Evolutionary conservation across 352 stramenopile species (phyloP).

Genomic region (Pythium sukuiense): DNA sequence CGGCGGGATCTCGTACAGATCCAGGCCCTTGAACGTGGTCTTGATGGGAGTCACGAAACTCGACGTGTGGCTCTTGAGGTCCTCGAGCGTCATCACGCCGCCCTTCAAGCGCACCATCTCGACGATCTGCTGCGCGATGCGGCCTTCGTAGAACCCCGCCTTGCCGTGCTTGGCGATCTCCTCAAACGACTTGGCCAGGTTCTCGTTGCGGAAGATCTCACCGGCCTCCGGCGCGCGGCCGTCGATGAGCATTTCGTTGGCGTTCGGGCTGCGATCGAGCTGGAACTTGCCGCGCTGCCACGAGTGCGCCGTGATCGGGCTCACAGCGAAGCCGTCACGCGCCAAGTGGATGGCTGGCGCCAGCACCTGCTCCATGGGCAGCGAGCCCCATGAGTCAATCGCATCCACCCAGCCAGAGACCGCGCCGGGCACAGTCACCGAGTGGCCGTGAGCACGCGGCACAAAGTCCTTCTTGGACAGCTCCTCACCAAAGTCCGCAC

Average conservation of each 20-base stretch:
- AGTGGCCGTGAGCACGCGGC: conserved; percentile 58
- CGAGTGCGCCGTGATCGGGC: conserved; percentile 79
- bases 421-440: conserved; percentile 90
- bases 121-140: conserved; percentile 88
- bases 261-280: conserved; percentile 58
- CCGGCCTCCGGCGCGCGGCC: conserved; percentile 55
- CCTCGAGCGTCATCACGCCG: conserved; percentile 75
- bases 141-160: conserved; percentile 82
- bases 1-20: conserved; percentile 94
- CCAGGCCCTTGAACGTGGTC: conserved; percentile 79
- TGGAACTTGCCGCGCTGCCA: conserved; percentile 81
- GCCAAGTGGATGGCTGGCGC: conserved; percentile 89
- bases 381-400: conserved; percentile 77
- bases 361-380: conserved; percentile 87
- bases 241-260: conserved; percentile 51
- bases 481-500: conserved; percentile 38
- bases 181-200: conserved; percentile 83
- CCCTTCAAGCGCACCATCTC: conserved; percentile 63
- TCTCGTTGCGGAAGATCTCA: conserved; percentile 88
- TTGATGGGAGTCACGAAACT: conserved; percentile 92
- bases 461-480: conserved; percentile 36
- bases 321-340: conserved; percentile 93
- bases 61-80: conserved; percentile 85
- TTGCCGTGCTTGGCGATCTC: conserved; percentile 87
- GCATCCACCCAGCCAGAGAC: conserved; percentile 93